Evolutionary conservation across 768 basidiomycete species (phyloP).

Genomic region (Gymnopilus junonius): DNA sequence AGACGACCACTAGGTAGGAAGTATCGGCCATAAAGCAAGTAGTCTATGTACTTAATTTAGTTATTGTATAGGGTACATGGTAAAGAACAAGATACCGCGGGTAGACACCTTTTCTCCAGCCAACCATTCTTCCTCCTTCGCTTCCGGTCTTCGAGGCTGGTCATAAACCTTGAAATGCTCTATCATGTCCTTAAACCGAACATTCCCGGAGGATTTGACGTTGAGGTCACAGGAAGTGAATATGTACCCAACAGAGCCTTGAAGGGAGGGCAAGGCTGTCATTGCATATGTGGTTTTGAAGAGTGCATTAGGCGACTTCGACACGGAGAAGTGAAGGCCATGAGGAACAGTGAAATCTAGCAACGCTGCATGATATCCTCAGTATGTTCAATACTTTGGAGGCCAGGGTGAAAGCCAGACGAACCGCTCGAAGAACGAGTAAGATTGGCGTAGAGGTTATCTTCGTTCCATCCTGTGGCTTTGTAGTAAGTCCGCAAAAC

Average conservation of each 20-base stretch:
- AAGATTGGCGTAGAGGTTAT: constrained; percentile 89
- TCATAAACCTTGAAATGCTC: constrained; percentile 88
- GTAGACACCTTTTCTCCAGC: constrained; percentile 79
- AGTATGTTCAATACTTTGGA: constrained; percentile 2
- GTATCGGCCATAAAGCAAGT: constrained; percentile 89
- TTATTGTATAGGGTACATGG: constrained; percentile 8
- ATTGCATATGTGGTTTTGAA: constrained; percentile 93
- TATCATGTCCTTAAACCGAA: constrained; percentile 86
- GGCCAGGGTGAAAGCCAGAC: constrained; percentile 8
- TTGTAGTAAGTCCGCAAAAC: constrained; percentile 89
- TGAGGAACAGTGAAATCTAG: constrained; percentile 90
- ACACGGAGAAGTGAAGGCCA: constrained; percentile 79
- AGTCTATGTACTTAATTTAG: constrained; percentile 56
- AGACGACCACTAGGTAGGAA: constrained; percentile 89
- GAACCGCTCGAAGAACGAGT: constrained; percentile 88
- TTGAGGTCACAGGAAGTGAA: constrained; percentile 88
- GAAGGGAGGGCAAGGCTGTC: constrained; percentile 90
- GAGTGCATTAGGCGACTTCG: constrained; percentile 85
- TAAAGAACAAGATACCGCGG: constrained; percentile 57
- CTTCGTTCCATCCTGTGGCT: constrained; percentile 96
- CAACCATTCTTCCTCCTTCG: constrained; percentile 79
- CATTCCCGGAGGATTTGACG: constrained; percentile 68
- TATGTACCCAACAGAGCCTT: constrained; percentile 92
- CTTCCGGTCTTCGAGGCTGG: constrained; percentile 79
- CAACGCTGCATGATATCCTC: constrained; percentile 59